Conservation (phyloP, 2,329 filamentous ascomycete species). For the Sclerotinia trifoliorum region DNA sequence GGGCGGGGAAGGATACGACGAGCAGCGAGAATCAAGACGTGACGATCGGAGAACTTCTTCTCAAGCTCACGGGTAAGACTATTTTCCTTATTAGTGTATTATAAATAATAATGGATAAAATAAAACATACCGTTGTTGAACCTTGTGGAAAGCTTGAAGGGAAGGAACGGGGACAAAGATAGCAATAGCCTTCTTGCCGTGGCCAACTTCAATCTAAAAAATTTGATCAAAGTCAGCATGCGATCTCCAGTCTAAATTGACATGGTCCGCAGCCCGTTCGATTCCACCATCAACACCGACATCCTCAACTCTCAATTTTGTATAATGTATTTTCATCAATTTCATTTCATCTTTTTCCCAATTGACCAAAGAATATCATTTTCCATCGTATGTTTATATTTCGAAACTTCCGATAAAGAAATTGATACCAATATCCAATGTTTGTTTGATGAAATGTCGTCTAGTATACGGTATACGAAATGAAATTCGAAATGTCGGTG, state of each 20-base stretch:
- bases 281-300: conserved; percentile 51
- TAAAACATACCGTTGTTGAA: conserved; percentile 91
- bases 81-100: conserved; percentile 17
- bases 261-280: conserved; percentile 75
- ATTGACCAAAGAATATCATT: conserved; percentile 11
- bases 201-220: conserved; percentile 96
- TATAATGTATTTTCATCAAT: conserved; percentile 28
- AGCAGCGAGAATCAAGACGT: conserved; percentile 97
- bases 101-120: background rate
- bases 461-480: conserved; percentile 23
- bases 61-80: conserved; percentile 99
- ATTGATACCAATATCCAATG: conserved; percentile 12
- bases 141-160: conserved; percentile 97
- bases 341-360: conserved; percentile 28
- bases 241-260: conserved; percentile 59
- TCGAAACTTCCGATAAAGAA: conserved; percentile 11
- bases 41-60: conserved; percentile 99
- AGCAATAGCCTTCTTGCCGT: conserved; percentile 99
- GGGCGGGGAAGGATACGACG: conserved; percentile 98
- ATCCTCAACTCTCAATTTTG: conserved; percentile 30
- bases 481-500: conserved; percentile 19
- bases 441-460: conserved; percentile 20
- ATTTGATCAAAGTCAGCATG: conserved; percentile 67
- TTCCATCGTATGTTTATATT: conserved; percentile 9
- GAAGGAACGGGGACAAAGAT: conserved; percentile 99